Percentiles rank a stretch among this genome's conserved stretches.
Conservation (phyloP, 75 land plant species). For the Pinus tabuliformis region DNA sequence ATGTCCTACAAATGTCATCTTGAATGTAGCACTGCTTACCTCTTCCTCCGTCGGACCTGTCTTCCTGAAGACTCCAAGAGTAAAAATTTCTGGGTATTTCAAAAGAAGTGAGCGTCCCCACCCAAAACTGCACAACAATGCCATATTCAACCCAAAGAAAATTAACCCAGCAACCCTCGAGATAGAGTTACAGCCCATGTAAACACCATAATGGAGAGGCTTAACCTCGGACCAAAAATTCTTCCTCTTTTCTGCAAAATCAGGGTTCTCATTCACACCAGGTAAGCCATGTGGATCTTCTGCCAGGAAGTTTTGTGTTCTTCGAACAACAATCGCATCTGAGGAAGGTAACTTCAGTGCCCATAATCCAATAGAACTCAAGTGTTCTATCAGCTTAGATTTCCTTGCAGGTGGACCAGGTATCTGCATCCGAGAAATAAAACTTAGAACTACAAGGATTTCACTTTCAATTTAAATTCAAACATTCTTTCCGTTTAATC, state of each 20-base stretch:
- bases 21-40: constrained; percentile 70
- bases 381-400: constrained; percentile 62
- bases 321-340: constrained; percentile 82
- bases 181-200: too few species aligned
- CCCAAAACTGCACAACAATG: constrained; percentile 28
- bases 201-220: constrained; percentile 55
- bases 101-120: constrained; percentile 75
- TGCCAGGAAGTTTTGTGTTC: constrained; percentile 54
- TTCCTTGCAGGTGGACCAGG: constrained; percentile 72
- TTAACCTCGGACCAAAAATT: constrained; percentile 61
- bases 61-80: constrained; percentile 64
- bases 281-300: constrained; percentile 71
- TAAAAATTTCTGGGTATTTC: constrained; percentile 80
- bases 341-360: constrained; percentile 82
- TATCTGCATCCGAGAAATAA: constrained; percentile 42
- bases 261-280: constrained; percentile 48
- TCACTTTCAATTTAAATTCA: neutral
- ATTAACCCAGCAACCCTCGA: too few species aligned
- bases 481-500: neutral
- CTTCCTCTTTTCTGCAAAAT: constrained; percentile 34
- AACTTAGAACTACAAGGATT: neutral
- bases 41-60: constrained; percentile 89
- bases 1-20: constrained; percentile 83
- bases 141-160: too few species aligned
- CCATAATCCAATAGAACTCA: constrained; percentile 71